Conservation (phyloP, 148 eudicot species). For the Fagopyrum esculentum region DNA sequence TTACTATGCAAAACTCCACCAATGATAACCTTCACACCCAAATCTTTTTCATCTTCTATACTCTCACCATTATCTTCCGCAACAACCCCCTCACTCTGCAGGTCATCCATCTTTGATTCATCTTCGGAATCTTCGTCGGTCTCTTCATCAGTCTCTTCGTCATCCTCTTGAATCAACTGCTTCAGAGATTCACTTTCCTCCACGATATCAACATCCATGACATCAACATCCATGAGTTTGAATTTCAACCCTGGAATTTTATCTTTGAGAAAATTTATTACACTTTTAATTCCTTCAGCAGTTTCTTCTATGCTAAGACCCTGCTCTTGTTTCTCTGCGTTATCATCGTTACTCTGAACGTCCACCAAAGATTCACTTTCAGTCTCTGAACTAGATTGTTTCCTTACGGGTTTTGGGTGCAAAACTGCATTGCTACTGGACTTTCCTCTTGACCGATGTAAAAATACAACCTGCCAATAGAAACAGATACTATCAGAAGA, state of each 20-base stretch:
- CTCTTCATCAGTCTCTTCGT: conserved; percentile 37
- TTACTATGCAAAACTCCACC: conserved; percentile 80
- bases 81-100: conserved; percentile 30
- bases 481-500: conserved; percentile 14
- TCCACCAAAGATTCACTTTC: conserved; percentile 47
- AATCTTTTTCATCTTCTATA: conserved; percentile 48
- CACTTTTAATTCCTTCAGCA: conserved; percentile 87
- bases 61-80: conserved; percentile 40
- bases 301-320: conserved; percentile 67
- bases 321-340: conserved; percentile 58
- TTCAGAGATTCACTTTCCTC: conserved; percentile 59
- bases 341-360: conserved; percentile 41
- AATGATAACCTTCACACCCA: conserved; percentile 73
- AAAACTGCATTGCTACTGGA: conserved; percentile 31
- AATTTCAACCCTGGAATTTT: conserved; percentile 88
- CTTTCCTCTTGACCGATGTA: conserved; percentile 53
- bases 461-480: conserved; percentile 58
- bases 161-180: conserved; percentile 47
- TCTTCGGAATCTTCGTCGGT: conserved; percentile 54
- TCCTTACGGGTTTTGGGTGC: conserved; percentile 53
- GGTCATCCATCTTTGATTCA: conserved; percentile 44
- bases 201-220: conserved; percentile 37
- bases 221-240: conserved; percentile 59
- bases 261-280: conserved; percentile 88
- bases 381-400: conserved; percentile 39